phyloP scores from a whole-genome alignment of 306 rosid genomes.

The Lagenaria siceraria region DNA sequence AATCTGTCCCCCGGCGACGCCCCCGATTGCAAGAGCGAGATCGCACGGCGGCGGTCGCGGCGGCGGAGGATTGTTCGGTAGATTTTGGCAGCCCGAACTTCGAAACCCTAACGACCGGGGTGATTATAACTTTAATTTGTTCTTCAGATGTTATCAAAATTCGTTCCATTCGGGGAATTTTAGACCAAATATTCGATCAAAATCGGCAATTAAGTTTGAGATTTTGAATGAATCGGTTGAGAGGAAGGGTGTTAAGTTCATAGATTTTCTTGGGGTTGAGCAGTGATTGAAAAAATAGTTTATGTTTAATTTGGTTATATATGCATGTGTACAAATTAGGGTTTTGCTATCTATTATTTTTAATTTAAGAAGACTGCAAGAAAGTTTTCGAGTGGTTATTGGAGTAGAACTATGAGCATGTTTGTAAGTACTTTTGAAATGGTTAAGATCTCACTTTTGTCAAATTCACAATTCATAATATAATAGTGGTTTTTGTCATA shows the following conservation, averaged over 20 bases:
- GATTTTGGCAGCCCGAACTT: neutral
- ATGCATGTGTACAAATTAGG: neutral
- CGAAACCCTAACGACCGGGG: neutral
- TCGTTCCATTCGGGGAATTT: neutral
- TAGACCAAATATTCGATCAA: neutral
- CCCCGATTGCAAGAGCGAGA: neutral
- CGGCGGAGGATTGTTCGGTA: neutral
- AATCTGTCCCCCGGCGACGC: neutral
- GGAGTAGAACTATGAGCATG: neutral
- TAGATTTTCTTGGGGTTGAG: conserved; percentile 60
- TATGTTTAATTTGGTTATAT: neutral
- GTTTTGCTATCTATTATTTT: neutral
- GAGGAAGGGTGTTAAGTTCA: conserved; percentile 27
- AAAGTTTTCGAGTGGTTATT: neutral
- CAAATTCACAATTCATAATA: too few relatives aligned
- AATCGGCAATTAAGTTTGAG: conserved; percentile 3
- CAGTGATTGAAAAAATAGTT: neutral
- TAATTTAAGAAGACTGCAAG: neutral
- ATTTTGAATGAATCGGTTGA: neutral
- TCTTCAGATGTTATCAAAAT: neutral
- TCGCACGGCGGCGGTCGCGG: neutral
- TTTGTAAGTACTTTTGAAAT: neutral
- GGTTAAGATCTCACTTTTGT: too few relatives aligned
- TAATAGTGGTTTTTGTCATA: too few relatives aligned
- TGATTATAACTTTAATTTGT: neutral